phyloP scores from a whole-genome alignment of 495 filamentous ascomycete species.

The Penicillium riverlandense region DNA sequence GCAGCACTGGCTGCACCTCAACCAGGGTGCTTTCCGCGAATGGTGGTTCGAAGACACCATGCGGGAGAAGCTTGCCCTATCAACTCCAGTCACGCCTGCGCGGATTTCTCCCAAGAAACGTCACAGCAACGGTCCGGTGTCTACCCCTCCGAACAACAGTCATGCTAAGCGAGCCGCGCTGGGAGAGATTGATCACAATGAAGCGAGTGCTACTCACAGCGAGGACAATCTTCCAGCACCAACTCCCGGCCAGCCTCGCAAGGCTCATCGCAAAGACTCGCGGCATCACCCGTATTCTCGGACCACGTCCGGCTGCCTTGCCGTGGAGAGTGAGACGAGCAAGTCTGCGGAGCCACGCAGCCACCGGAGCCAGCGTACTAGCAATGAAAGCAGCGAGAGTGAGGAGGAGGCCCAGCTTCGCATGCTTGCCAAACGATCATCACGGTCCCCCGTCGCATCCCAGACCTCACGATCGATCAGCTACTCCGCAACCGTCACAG shows the following conservation, averaged over 20 bases:
- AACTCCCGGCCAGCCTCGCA: conserved; percentile 92
- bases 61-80: conserved; percentile 55
- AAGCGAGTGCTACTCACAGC: conserved; percentile 46
- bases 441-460: conserved; percentile 40
- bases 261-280: conserved; percentile 61
- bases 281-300: conserved; percentile 49
- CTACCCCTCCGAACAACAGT: conserved; percentile 76
- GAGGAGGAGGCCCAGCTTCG: conserved; percentile 73
- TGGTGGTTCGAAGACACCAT: conserved; percentile 95
- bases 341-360: conserved; percentile 35
- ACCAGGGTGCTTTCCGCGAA: conserved; percentile 91
- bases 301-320: conserved; percentile 32
- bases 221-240: conserved; percentile 89
- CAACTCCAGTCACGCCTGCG: conserved; percentile 70
- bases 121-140: conserved; percentile 52
- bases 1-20: conserved; percentile 97
- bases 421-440: conserved; percentile 57
- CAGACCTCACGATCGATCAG: conserved; percentile 42
- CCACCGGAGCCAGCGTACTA: conserved; percentile 25
- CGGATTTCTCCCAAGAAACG: conserved; percentile 51
- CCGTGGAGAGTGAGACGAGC: conserved; percentile 24
- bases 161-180: conserved; percentile 73
- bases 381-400: conserved; percentile 52
- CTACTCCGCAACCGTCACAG: conserved; percentile 40
- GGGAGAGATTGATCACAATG: conserved; percentile 82